phyloP scores from a whole-genome alignment of 371 early-diverging fungal species.

The Polyrhizophydium stewartii region DNA sequence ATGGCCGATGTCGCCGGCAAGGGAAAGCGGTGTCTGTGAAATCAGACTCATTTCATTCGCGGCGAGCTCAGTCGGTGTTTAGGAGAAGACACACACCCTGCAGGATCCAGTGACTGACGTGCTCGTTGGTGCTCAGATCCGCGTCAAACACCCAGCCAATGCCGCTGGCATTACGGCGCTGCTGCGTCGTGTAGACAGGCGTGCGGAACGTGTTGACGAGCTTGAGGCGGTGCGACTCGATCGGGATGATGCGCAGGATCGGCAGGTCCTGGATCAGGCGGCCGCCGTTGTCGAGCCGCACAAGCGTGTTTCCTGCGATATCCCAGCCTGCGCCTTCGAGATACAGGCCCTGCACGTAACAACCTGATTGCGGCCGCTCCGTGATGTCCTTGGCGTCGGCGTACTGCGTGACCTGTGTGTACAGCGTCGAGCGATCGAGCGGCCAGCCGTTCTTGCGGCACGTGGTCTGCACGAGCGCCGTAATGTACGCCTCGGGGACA shows the following conservation, averaged over 20 bases:
- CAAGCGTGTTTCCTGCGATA: constrained; percentile 28
- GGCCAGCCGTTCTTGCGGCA: constrained; percentile 56
- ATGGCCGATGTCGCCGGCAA: too few relatives aligned
- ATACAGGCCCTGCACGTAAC: constrained; percentile 57
- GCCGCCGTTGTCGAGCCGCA: constrained; percentile 37
- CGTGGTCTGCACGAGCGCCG: constrained; percentile 54
- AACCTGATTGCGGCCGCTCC: constrained; percentile 47
- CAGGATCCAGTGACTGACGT: constrained; percentile 54
- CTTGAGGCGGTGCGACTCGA: constrained; percentile 49
- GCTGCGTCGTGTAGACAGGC: constrained; percentile 57
- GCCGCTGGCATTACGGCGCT: constrained; percentile 52
- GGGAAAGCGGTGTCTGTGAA: too few relatives aligned
- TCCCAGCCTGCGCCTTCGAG: constrained; percentile 66
- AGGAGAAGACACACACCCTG: constrained; percentile 53
- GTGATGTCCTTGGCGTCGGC: constrained; percentile 42
- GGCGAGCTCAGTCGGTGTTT: constrained; percentile 38
- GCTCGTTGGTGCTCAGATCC: constrained; percentile 48
- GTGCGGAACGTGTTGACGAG: constrained; percentile 55
- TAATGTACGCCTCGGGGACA: constrained; percentile 54
- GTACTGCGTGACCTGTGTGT: constrained; percentile 51
- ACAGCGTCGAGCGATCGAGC: constrained; percentile 54
- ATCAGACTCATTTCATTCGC: background rate
- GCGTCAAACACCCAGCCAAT: constrained; percentile 62
- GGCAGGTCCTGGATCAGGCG: constrained; percentile 54
- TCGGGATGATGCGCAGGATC: constrained; percentile 52